These are phyloP conservation scores for Mimosa pudica DNA, from an alignment of 306 rosid genomes.

Conservation along the genomic window DNA sequence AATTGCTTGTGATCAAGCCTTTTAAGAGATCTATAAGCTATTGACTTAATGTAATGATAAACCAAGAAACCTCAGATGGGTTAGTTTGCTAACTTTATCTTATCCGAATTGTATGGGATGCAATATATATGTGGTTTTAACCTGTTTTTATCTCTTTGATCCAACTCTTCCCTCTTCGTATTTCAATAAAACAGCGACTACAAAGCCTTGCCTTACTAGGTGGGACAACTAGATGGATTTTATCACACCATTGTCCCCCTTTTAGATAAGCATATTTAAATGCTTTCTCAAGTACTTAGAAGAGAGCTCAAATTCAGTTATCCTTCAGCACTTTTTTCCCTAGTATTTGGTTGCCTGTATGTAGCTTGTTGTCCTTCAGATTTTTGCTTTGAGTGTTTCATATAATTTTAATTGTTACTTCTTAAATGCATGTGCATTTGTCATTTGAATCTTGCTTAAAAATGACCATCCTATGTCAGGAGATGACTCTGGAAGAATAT, in stretches of 20 bases:
- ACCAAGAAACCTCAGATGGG: not conserved
- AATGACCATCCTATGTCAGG: slow-evolving; percentile 41
- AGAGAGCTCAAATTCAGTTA: not conserved
- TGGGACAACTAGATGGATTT: no score
- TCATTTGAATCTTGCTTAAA: not conserved
- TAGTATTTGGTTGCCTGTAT: not conserved
- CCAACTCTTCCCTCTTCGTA: not conserved
- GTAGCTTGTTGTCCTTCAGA: not conserved
- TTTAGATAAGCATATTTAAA: not conserved
- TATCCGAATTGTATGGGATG: not conserved
- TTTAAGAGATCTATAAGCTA: not conserved
- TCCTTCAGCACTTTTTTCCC: not conserved
- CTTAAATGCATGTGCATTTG: not conserved
- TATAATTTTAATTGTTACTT: not conserved
- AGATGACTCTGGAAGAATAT: slow-evolving; percentile 94
- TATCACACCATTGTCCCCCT: no score
- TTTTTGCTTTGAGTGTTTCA: not conserved
- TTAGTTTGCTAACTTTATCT: not conserved
- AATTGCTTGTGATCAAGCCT: not conserved
- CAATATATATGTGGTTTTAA: not conserved
- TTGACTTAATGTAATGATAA: not conserved
- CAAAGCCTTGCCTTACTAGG: no score
- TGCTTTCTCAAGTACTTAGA: slow-evolving; percentile 4
- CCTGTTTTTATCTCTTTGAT: not conserved
- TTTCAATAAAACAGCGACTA: not conserved